These are phyloP conservation scores for Vachellia collinsii DNA, from an alignment of 306 rosid species.

Conservation along the genomic window DNA sequence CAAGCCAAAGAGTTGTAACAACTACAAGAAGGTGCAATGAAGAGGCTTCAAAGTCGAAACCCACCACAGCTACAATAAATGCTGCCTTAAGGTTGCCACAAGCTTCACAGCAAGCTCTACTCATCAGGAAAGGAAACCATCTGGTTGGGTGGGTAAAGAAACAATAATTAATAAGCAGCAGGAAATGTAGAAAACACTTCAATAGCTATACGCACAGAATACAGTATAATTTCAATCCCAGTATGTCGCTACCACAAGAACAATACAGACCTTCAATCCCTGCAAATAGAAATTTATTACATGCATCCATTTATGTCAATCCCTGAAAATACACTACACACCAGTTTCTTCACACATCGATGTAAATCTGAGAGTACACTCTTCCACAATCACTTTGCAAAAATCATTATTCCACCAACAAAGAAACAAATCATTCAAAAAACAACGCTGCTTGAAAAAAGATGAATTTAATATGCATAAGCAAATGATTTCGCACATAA, in stretches of 20 bases:
- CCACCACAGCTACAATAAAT: conserved; percentile 94
- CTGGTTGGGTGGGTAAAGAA: conserved; percentile 51
- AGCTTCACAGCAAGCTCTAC: conserved; percentile 94
- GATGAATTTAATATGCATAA: not conserved
- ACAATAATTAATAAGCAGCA: conserved; percentile 34
- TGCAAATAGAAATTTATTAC: conserved; percentile 14
- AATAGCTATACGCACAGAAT: conserved; percentile 2
- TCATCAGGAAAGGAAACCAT: conserved; percentile 95
- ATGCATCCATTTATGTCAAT: conserved; percentile 33
- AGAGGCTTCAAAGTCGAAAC: conserved; percentile 43
- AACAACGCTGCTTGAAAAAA: not conserved
- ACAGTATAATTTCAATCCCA: not conserved
- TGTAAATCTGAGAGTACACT: conserved; percentile 16
- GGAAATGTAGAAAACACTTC: conserved; percentile 15
- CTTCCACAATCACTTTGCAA: conserved; percentile 13
- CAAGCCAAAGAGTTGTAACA: conserved; percentile 22
- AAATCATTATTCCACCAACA: conserved; percentile 23
- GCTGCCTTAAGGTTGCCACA: conserved; percentile 99
- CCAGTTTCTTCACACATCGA: conserved; percentile 21
- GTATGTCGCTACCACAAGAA: conserved; percentile 2
- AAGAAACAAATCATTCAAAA: not conserved
- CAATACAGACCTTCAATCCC: conserved; percentile 10
- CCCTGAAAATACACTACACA: not conserved
- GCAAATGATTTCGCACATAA: not conserved
- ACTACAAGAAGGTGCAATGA: conserved; percentile 25